phyloP scores from a whole-genome alignment of 2,329 filamentous ascomycete species.

The Cytospora paraplurivora region DNA sequence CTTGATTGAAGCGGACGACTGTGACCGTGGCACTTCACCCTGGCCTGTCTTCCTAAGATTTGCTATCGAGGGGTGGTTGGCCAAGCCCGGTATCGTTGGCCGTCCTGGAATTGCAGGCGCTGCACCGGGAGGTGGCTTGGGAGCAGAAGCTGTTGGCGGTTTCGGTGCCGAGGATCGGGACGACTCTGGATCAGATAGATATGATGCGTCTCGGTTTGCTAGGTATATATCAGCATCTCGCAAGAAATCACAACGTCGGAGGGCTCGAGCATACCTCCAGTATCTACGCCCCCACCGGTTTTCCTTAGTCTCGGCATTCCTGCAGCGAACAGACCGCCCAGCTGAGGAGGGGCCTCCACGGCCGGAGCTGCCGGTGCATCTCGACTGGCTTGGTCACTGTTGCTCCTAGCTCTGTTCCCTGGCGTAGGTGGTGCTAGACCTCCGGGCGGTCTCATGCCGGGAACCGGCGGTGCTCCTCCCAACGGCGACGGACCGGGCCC shows the following conservation, averaged over 20 bases:
- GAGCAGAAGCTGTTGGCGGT: constrained; percentile 55
- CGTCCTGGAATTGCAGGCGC: constrained; percentile 62
- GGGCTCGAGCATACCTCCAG: constrained; percentile 55
- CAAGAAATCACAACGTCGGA: neutral
- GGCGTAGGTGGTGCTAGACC: constrained; percentile 73
- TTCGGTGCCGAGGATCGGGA: constrained; percentile 54
- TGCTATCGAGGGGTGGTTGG: constrained; percentile 56
- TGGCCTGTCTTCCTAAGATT: constrained; percentile 61
- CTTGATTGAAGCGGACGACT: constrained; percentile 61
- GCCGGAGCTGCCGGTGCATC: constrained; percentile 42
- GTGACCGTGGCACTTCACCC: constrained; percentile 55
- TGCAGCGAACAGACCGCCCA: constrained; percentile 86
- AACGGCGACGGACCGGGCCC: constrained; percentile 62
- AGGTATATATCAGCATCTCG: constrained; percentile 30
- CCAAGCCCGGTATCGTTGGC: constrained; percentile 52
- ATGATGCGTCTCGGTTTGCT: constrained; percentile 71
- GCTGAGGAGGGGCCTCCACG: constrained; percentile 70
- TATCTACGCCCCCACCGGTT: constrained; percentile 77
- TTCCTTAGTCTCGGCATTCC: constrained; percentile 96
- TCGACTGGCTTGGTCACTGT: constrained; percentile 70
- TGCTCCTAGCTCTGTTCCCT: constrained; percentile 73
- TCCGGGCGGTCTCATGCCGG: constrained; percentile 61
- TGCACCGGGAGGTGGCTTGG: constrained; percentile 60
- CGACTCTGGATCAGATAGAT: constrained; percentile 78
- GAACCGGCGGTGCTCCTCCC: constrained; percentile 81